Conservation (phyloP, 768 basidiomycete genomes). For the Hericium coralloides region DNA sequence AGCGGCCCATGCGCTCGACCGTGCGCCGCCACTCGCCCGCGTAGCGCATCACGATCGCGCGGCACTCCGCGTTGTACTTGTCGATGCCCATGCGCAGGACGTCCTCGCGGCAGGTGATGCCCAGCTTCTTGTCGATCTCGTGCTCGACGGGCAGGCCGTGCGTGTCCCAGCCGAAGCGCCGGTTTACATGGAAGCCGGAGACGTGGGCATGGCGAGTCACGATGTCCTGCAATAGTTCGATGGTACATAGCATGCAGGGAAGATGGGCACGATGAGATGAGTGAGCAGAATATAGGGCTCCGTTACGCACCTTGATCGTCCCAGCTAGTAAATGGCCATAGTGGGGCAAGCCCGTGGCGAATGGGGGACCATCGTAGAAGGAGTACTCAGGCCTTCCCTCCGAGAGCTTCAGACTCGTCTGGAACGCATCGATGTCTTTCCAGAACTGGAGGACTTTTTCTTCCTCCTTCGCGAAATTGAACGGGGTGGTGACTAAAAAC, state of each 20-base stretch:
- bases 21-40: slow-evolving; percentile 89
- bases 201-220: slow-evolving; percentile 94
- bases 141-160: slow-evolving; percentile 98
- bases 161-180: slow-evolving; percentile 98
- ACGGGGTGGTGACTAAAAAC: slow-evolving; percentile 54
- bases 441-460: slow-evolving; percentile 86
- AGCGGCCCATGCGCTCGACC: slow-evolving; percentile 96
- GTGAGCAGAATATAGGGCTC: not conserved
- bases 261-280: not conserved
- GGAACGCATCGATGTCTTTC: slow-evolving; percentile 96
- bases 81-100: slow-evolving; percentile 94
- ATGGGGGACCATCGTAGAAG: slow-evolving; percentile 97
- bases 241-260: slow-evolving; percentile 1
- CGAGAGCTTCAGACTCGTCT: slow-evolving; percentile 86
- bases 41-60: slow-evolving; percentile 96
- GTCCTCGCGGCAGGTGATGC: slow-evolving; percentile 87
- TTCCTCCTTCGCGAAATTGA: slow-evolving; percentile 84
- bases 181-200: slow-evolving; percentile 84
- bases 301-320: slow-evolving; percentile 70
- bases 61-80: slow-evolving; percentile 95
- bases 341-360: slow-evolving; percentile 94
- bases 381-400: slow-evolving; percentile 86
- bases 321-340: slow-evolving; percentile 92
- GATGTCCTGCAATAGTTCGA: slow-evolving; percentile 62
- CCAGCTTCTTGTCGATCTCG: slow-evolving; percentile 95